Conservation (phyloP, 2,329 filamentous ascomycete genomes). For the Orbilia oligospora region DNA sequence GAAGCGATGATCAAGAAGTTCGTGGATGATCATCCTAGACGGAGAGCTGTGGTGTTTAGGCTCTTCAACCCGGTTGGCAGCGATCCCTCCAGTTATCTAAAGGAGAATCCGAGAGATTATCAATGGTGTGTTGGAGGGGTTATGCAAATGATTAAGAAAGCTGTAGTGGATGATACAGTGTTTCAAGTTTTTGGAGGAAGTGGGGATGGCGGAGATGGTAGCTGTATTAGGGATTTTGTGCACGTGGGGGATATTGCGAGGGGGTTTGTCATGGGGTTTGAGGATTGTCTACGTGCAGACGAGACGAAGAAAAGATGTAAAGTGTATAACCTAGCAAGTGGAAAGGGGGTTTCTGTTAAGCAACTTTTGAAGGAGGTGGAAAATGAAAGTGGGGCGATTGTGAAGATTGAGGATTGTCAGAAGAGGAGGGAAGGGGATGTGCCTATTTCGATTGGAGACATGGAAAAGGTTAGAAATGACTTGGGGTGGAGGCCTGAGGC, state of each 20-base stretch:
- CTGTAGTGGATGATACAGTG: conserved; percentile 67
- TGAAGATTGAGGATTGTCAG: conserved; percentile 66
- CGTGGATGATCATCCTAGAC: too few relatives aligned
- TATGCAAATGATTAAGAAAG: conserved; percentile 75
- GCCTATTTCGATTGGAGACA: conserved; percentile 68
- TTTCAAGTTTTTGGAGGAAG: conserved; percentile 72
- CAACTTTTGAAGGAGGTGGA: conserved; percentile 69
- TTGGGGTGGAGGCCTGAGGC: conserved; percentile 68
- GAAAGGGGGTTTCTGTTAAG: conserved; percentile 68
- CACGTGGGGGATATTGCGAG: conserved; percentile 77
- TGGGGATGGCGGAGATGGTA: conserved; percentile 73
- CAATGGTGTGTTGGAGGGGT: conserved; percentile 72
- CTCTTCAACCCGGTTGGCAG: too few relatives aligned
- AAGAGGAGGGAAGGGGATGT: conserved; percentile 69
- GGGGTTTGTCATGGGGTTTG: conserved; percentile 75
- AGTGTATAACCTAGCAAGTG: conserved; percentile 70
- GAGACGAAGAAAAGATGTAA: conserved; percentile 64
- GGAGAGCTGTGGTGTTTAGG: too few relatives aligned
- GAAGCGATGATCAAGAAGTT: too few relatives aligned
- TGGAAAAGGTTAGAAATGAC: conserved; percentile 65
- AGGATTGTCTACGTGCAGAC: neutral
- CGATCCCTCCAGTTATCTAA: too few relatives aligned
- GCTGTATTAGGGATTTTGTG: conserved; percentile 78
- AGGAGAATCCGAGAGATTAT: too few relatives aligned
- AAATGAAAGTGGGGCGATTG: conserved; percentile 65